Conservation (phyloP, 2,329 filamentous ascomycete species). For the Aspergillus quadricinctus region DNA sequence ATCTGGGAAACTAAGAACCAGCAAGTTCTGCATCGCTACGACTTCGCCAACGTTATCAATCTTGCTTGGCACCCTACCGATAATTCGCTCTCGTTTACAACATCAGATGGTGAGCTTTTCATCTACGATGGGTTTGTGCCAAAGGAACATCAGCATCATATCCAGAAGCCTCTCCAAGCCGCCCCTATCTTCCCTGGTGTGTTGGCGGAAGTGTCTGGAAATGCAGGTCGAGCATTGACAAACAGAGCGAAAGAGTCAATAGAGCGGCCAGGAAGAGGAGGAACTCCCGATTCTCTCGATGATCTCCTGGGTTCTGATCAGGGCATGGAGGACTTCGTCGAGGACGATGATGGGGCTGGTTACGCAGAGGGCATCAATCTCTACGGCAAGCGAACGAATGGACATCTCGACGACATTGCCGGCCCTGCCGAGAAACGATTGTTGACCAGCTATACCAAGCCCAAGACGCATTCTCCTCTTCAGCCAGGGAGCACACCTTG, state of each 20-base stretch:
- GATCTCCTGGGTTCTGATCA: constrained; percentile 68
- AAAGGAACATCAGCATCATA: constrained; percentile 44
- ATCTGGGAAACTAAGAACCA: constrained; percentile 92
- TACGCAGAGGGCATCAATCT: constrained; percentile 65
- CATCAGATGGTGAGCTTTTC: constrained; percentile 85
- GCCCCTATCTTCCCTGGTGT: constrained; percentile 85
- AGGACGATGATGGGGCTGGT: constrained; percentile 91
- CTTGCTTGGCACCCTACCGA: constrained; percentile 86
- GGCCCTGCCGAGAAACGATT: constrained; percentile 50
- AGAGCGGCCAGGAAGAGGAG: constrained; percentile 52
- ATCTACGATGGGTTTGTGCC: constrained; percentile 65
- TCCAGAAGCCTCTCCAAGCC: constrained; percentile 59
- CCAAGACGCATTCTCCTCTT: constrained; percentile 76
- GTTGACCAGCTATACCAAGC: constrained; percentile 48
- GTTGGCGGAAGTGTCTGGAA: constrained; percentile 63
- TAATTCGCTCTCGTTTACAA: constrained; percentile 88
- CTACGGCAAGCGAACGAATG: constrained; percentile 59
- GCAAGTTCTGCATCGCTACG: constrained; percentile 69
- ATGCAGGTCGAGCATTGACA: constrained; percentile 52
- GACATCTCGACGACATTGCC: constrained; percentile 43
- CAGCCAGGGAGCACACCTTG: constrained; percentile 94
- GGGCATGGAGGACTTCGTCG: constrained; percentile 75
- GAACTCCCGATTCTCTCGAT: constrained; percentile 73
- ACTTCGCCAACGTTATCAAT: constrained; percentile 79
- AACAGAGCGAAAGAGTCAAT: constrained; percentile 55